Evolutionary conservation across 139 green algal genomes (phyloP).

Genomic region (Limnomonas spitsbergensis): DNA sequence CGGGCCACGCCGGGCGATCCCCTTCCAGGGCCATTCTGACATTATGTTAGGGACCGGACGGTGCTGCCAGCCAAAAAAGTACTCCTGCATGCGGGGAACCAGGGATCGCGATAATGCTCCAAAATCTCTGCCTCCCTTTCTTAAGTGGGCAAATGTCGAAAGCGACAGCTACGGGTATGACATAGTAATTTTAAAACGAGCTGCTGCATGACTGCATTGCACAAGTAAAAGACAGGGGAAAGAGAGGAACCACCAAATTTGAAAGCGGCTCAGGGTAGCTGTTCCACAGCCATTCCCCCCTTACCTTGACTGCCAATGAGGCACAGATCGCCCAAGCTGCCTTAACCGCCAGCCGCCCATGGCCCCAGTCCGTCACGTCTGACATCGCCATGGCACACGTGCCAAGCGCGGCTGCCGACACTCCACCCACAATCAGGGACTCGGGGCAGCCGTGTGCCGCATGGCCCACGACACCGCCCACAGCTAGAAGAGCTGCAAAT

Average conservation of each 20-base stretch:
- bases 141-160: too few species aligned
- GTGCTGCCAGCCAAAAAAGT: conserved; percentile 1
- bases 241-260: too few species aligned
- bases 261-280: too few species aligned
- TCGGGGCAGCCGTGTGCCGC: conserved; percentile 15
- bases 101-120: too few species aligned
- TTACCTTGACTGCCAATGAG: conserved; percentile 4
- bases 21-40: background rate
- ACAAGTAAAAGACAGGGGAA: too few species aligned
- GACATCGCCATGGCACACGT: background rate
- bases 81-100: too few species aligned
- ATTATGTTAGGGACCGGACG: background rate
- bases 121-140: too few species aligned
- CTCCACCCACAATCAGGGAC: conserved; percentile 7
- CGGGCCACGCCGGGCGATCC: too few species aligned
- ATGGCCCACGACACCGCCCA: conserved; percentile 32
- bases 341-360: conserved; percentile 13
- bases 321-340: conserved; percentile 21
- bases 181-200: too few species aligned
- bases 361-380: conserved; percentile 8
- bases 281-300: too few species aligned
- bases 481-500: conserved; percentile 35
- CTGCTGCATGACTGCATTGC: too few species aligned
- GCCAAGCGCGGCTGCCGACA: background rate
- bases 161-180: too few species aligned